Percentiles rank a stretch among this genome's conserved stretches.
These are phyloP conservation scores for Setaria viridis DNA, from an alignment of 202 grass and related monocot genomes.

Conservation along the genomic window DNA sequence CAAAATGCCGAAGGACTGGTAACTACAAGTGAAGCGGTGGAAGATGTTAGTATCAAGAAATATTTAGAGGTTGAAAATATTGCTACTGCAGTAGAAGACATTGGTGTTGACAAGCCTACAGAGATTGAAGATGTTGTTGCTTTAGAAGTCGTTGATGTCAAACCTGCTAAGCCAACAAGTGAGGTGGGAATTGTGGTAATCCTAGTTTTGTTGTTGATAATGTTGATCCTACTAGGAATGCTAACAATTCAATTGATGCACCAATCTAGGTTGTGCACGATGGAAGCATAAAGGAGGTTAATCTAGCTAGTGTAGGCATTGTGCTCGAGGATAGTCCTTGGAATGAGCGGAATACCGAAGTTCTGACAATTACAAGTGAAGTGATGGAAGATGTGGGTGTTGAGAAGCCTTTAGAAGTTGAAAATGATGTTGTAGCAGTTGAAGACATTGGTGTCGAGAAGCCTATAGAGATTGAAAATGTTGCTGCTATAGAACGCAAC, in stretches of 20 bases:
- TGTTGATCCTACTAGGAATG: constrained; percentile 28
- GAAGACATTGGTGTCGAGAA: background rate
- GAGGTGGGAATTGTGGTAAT: constrained; percentile 4
- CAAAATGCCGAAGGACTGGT: too few relatives aligned
- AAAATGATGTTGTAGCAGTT: background rate
- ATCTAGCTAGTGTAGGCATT: background rate
- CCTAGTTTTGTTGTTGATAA: background rate
- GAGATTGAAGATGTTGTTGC: too few relatives aligned
- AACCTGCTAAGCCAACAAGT: too few relatives aligned
- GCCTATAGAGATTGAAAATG: background rate
- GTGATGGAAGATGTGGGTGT: constrained; percentile 22
- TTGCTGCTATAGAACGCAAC: background rate
- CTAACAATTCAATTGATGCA: constrained; percentile 16
- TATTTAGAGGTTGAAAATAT: too few relatives aligned
- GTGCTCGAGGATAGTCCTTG: constrained; percentile 10
- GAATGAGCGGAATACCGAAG: constrained; percentile 24
- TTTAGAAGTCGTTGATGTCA: too few relatives aligned
- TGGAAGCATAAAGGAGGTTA: constrained; percentile 17
- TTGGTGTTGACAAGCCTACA: too few relatives aligned
- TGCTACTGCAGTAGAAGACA: too few relatives aligned
- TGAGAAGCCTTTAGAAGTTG: background rate
- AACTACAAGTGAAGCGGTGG: too few relatives aligned
- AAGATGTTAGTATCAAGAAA: too few relatives aligned
- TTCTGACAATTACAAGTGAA: background rate
- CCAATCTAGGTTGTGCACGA: constrained; percentile 33